Base-by-base conservation (phyloP, 2,329 filamentous ascomycete species). In the Aureobasidium sp. region DNA sequence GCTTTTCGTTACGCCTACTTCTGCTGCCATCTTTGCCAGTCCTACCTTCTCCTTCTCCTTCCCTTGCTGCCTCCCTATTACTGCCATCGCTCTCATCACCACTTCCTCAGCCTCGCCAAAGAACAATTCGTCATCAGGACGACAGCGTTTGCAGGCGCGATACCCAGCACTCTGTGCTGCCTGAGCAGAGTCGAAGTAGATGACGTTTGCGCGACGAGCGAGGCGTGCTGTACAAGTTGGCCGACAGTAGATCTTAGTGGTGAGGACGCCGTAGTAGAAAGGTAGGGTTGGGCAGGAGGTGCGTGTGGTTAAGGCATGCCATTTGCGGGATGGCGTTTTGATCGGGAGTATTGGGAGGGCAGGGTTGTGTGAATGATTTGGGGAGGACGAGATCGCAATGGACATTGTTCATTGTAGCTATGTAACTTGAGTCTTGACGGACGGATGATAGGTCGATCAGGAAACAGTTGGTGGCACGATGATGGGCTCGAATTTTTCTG, bases 211-310 rank as follows among this genome's bases (percentile, higher is more conserved):
- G n/a, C 82, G 77, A 2, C 79, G 76, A 1, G 82, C 80, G 15
- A 89, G 78, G n/a, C 84, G 80, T 3, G 81, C 79, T 17, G 81
- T 80, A 69, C 85, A 87, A 23, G 79, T 83, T 1, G 84, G 84
- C 1, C 84, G 79, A 70, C 85, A 87, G 72, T 84, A 87, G 56
- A 84, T 82, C 48, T 74, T 76, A 3, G 82, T 85, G 0, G 80
- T 81, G 59, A 76, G 75, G n/a, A 85, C 82, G 20, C 74, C 77
- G 72, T 85, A 85, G 64, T 84, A 75, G 70, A 85, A 85, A 34
- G 70, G 73, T 6, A 37, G 29, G 4, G 29, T 23, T 10, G 32
- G 20, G 6, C 26, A 13, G 17, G 50, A 12, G 15, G 32, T 55
- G 26, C 36, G 51, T 2, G n/a, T 32, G 20, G 5, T 26, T 5